These are phyloP conservation scores for Starmerella cellae DNA, from an alignment of 805 yeast species.

Conservation along the genomic window DNA sequence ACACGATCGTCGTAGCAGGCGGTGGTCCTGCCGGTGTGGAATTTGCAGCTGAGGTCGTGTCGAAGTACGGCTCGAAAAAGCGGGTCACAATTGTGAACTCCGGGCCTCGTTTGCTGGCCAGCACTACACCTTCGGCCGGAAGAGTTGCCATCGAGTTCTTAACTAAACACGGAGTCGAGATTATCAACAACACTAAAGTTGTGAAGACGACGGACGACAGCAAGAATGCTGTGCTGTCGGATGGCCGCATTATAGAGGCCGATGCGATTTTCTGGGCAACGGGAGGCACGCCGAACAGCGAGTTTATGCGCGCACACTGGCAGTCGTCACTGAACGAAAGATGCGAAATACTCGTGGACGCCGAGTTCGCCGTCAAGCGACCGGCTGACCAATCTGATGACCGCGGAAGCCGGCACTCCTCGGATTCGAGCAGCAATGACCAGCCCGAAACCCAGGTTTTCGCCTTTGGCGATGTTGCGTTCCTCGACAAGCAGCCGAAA, in stretches of 20 bases:
- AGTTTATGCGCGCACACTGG: conserved; percentile 6
- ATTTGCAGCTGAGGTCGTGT: conserved; percentile 8
- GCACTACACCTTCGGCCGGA: not conserved
- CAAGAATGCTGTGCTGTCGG: not conserved
- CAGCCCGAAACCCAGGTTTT: not conserved
- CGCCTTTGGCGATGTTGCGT: conserved; percentile 8
- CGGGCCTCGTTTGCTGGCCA: not conserved
- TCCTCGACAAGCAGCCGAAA: conserved; percentile 5
- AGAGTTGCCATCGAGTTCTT: conserved; percentile 1
- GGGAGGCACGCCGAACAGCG: conserved; percentile 4
- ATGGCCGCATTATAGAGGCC: not conserved
- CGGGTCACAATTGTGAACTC: conserved; percentile 2
- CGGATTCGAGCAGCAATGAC: too few relatives aligned
- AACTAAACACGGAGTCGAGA: not conserved
- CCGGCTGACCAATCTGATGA: too few relatives aligned
- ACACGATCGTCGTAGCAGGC: conserved; percentile 2
- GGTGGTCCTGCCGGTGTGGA: conserved; percentile 9
- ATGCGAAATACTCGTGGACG: conserved; percentile 2
- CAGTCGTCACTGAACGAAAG: not conserved
- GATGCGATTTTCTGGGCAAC: conserved; percentile 4
- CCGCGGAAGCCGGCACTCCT: not conserved
- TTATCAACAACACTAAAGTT: conserved; percentile 1
- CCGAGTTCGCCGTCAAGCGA: not conserved
- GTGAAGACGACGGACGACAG: not conserved
- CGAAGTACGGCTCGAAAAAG: not conserved